phyloP scores from a whole-genome alignment of 768 basidiomycete species.

The Fomitopsis serialis region DNA sequence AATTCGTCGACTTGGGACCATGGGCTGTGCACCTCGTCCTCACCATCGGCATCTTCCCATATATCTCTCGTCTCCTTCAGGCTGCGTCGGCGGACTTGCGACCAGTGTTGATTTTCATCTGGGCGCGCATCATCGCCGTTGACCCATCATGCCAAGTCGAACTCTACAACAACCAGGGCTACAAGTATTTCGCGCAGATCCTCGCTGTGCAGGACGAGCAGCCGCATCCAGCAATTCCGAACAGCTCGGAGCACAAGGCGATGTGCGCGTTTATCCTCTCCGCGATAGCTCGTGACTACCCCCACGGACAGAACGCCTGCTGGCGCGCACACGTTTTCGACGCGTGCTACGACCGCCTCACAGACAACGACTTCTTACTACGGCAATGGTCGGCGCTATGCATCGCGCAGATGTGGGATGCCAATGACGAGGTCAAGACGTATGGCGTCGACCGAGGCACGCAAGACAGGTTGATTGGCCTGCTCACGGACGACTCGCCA shows the following conservation, averaged over 20 bases:
- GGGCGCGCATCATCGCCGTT: constrained; percentile 97
- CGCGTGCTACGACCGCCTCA: constrained; percentile 76
- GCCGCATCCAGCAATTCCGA: constrained; percentile 57
- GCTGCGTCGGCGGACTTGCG: constrained; percentile 94
- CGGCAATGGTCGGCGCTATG: constrained; percentile 94
- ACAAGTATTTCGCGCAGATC: constrained; percentile 81
- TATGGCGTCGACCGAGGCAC: constrained; percentile 67
- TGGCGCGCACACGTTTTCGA: constrained; percentile 80
- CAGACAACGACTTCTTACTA: constrained; percentile 87
- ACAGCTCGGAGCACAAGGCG: constrained; percentile 91
- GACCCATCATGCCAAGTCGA: constrained; percentile 90
- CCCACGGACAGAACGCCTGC: constrained; percentile 83
- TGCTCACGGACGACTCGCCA: constrained; percentile 82
- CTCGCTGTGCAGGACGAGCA: constrained; percentile 63
- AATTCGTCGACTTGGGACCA: constrained; percentile 96
- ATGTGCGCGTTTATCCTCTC: constrained; percentile 98
- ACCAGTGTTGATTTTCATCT: constrained; percentile 97
- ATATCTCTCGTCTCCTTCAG: constrained; percentile 93
- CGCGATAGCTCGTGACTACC: constrained; percentile 84
- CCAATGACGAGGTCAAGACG: constrained; percentile 84
- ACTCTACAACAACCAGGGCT: constrained; percentile 76
- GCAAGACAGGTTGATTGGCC: constrained; percentile 74
- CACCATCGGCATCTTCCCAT: constrained; percentile 97
- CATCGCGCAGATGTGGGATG: constrained; percentile 93
- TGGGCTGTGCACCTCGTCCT: constrained; percentile 98